A percentile compares a stretch with the other conserved stretches of the same genome.
phyloP scores from a whole-genome alignment of 2,329 filamentous ascomycete species.

The Geosmithia putterillii region DNA sequence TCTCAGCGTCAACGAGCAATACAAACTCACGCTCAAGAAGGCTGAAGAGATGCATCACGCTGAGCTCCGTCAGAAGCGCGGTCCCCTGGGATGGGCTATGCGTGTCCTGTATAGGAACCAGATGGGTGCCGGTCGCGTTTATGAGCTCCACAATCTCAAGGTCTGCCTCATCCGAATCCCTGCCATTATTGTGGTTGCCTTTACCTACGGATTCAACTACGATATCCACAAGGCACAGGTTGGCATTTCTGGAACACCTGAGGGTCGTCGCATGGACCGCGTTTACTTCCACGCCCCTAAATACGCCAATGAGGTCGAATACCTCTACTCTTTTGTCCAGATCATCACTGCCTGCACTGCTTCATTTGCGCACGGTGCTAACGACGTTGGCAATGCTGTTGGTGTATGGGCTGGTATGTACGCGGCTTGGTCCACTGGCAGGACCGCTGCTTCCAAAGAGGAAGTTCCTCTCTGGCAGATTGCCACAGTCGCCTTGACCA shows the following conservation, averaged over 20 bases:
- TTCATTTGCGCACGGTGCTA: conserved; percentile 65
- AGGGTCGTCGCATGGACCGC: conserved; percentile 57
- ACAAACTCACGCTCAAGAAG: conserved; percentile 28
- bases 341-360: conserved; percentile 58
- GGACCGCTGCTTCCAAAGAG: conserved; percentile 23
- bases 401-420: conserved; percentile 62
- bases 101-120: conserved; percentile 63
- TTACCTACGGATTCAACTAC: conserved; percentile 67
- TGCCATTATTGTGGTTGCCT: conserved; percentile 48
- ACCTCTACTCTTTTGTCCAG: conserved; percentile 56
- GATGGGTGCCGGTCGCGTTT: conserved; percentile 58
- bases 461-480: conserved; percentile 63
- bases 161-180: conserved; percentile 53
- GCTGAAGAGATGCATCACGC: conserved; percentile 47
- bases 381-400: conserved; percentile 63
- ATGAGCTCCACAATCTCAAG: conserved; percentile 61
- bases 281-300: conserved; percentile 54
- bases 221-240: conserved; percentile 69
- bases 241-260: conserved; percentile 59
- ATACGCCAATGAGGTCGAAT: conserved; percentile 59
- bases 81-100: conserved; percentile 76
- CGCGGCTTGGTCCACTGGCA: conserved; percentile 51
- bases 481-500: conserved; percentile 50
- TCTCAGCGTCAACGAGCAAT: conserved; percentile 37
- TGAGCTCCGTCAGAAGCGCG: conserved; percentile 47